phyloP scores from a whole-genome alignment of 75 land plant species.

The Cunninghamia lanceolata region DNA sequence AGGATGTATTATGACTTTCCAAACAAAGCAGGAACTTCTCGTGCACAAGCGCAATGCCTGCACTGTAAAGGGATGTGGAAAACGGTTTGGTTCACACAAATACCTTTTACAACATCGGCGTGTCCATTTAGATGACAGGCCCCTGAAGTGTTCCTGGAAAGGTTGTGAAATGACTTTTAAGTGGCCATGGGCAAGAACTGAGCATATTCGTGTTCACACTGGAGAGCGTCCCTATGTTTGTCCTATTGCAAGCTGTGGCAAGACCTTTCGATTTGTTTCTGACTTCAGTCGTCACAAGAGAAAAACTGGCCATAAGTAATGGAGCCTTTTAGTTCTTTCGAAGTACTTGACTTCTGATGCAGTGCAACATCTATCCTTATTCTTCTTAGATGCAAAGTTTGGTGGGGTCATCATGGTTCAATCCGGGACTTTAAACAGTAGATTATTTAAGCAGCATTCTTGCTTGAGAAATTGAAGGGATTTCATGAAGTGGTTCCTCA shows the following conservation, averaged over 20 bases:
- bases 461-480: not conserved
- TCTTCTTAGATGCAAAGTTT: not conserved
- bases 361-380: not conserved
- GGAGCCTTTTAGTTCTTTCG: not conserved
- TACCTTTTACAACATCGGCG: constrained; percentile 67
- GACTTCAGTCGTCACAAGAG: constrained; percentile 88
- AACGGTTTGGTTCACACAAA: constrained; percentile 71
- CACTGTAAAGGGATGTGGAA: constrained; percentile 73
- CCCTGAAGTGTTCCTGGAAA: constrained; percentile 85
- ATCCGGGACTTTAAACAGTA: not conserved
- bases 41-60: constrained; percentile 72
- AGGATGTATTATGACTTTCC: constrained; percentile 77
- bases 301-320: constrained; percentile 65
- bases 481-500: not conserved
- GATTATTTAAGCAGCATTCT: not conserved
- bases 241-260: constrained; percentile 66
- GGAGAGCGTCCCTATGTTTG: constrained; percentile 89
- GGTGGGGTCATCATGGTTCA: not conserved
- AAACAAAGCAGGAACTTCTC: constrained; percentile 49
- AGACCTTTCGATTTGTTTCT: constrained; percentile 85
- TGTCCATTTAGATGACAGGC: constrained; percentile 78
- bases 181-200: constrained; percentile 96
- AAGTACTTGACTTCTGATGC: not conserved
- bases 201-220: constrained; percentile 86
- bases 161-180: constrained; percentile 84